A percentile compares a stretch with the other conserved stretches of the same genome.
Evolutionary conservation across 371 early-diverging fungal genomes (phyloP).

Genomic region (Sanchytrium tribonematis): DNA sequence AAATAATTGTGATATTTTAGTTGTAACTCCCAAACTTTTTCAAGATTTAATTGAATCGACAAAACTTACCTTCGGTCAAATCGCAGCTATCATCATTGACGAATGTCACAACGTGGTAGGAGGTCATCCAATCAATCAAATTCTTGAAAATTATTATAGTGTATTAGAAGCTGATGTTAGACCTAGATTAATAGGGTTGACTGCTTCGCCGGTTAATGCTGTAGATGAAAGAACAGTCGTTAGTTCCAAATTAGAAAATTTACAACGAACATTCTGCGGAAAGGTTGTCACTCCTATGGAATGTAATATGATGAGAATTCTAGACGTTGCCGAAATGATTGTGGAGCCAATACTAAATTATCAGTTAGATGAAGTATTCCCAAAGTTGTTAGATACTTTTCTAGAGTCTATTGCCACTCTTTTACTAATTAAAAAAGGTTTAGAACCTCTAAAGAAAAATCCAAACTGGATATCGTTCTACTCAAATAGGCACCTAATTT

Average conservation of each 20-base stretch:
- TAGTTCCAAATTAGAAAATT: neutral
- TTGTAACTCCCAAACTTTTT: neutral
- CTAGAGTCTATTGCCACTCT: too few relatives aligned
- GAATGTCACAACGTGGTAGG: neutral
- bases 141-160: neutral
- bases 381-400: too few relatives aligned
- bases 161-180: neutral
- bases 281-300: neutral
- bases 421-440: too few relatives aligned
- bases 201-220: neutral
- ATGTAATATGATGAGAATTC: neutral
- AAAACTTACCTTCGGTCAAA: neutral
- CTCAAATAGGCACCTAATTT: too few relatives aligned
- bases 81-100: neutral
- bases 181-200: neutral
- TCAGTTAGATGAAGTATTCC: too few relatives aligned
- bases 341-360: too few relatives aligned
- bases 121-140: neutral
- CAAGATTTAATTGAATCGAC: neutral
- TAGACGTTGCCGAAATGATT: neutral
- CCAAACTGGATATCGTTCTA: too few relatives aligned
- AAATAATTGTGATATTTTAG: neutral
- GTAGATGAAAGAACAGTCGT: neutral
- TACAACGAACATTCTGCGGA: neutral
- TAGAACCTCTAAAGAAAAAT: too few relatives aligned